Evolutionary conservation across 192 early-diverging fungal genomes (phyloP), one percentile per base, ranked within the genome.

Genomic region (Mortierella hygrophila): DNA sequence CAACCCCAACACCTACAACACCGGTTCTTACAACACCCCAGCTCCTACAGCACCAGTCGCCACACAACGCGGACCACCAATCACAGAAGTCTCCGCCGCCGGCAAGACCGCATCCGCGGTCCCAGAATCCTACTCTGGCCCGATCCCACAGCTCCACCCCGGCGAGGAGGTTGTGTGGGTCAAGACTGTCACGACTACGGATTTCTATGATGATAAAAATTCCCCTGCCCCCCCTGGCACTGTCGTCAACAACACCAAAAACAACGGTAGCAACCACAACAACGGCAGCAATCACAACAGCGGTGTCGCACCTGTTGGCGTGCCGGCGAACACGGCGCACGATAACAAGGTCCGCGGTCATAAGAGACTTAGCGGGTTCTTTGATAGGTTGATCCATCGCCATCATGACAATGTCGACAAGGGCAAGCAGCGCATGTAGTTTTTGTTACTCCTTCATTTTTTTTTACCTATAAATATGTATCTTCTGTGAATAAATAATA

Each of bases 131-230:
- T 80, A 80, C 37, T 18, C 54, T 2, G 79, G 79, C 4, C 78
- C 75, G 0, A 63, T 80, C 29, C 83, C 83, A 21, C n/a, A 75
- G 20, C 41, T 81, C 8, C 10, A 77, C 7, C 74, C 79, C 0
- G 83, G 75, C 18, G 83, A 86, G 21, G 83, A 86, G 11, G 26
- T 80, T 52, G 75, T 77, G 1, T 86, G 83, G 83, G 71, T 86
- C 60, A 86, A 86, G 83, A 86, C 74, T 0, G 75, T 75, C 20
- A 80, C 83, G 9, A 85, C 83, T 1, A 76, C 83, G 0, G 71
- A 75, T 46, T 76, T 47, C 26, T 77, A 73, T 60, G 75, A 54
- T 11, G 79, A 69, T 20, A 70, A 65, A 1, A 60, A n/a, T 41
- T 37, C 38, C 29, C 41, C 42, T 16, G 75, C 18, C 5, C 18